Percentiles rank a stretch among this genome's conserved stretches.
These are phyloP conservation scores for Mimosa pudica DNA, from an alignment of 306 rosid species.

Conservation along the genomic window DNA sequence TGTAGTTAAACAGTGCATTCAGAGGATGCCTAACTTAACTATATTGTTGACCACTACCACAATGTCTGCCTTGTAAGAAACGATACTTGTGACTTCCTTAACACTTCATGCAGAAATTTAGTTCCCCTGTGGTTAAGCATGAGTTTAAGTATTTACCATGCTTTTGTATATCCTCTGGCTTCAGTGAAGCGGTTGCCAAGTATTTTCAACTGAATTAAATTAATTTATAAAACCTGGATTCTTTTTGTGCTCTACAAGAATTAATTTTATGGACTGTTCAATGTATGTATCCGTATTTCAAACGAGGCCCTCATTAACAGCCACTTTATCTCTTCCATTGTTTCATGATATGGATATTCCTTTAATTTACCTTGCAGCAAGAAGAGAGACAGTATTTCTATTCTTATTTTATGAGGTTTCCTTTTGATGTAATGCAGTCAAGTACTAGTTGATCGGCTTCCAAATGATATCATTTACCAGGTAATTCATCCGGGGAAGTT, in stretches of 20 bases:
- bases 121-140: not conserved
- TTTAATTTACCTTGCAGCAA: constrained; percentile 12
- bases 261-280: not conserved
- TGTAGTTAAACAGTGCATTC: constrained; percentile 70
- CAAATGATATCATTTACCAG: constrained; percentile 74
- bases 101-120: not conserved
- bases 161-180: constrained; percentile 16
- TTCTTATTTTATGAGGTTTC: constrained; percentile 5
- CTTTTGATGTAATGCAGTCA: constrained; percentile 59
- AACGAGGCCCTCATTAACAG: not conserved
- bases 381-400: constrained; percentile 10
- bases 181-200: not conserved
- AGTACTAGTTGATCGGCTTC: constrained; percentile 73
- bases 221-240: not conserved
- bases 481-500: constrained; percentile 42
- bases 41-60: constrained; percentile 80
- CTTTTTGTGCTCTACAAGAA: not conserved
- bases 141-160: not conserved
- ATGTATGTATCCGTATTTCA: not conserved
- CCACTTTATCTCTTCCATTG: not conserved
- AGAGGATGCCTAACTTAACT: constrained; percentile 61
- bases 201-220: constrained; percentile 18
- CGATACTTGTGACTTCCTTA: not conserved
- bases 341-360: constrained; percentile 26
- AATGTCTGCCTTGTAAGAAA: constrained; percentile 79